These are phyloP conservation scores for Daedaleopsis sinensis DNA, from an alignment of 768 basidiomycete species.

Conservation along the genomic window DNA sequence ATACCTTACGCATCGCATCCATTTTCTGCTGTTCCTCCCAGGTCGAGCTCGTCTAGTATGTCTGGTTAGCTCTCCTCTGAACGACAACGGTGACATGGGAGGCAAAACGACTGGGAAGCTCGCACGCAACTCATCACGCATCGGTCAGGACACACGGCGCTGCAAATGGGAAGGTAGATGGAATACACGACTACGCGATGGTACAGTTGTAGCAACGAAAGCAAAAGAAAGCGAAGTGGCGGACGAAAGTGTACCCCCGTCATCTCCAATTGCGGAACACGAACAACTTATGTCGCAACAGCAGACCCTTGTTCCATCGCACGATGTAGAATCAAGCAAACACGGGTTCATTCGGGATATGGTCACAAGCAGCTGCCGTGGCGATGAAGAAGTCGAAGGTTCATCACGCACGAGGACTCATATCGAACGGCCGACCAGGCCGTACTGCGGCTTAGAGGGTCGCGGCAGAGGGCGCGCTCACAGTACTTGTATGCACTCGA, in stretches of 20 bases:
- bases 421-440: not conserved
- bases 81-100: not conserved
- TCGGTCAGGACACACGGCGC: not conserved
- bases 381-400: not conserved
- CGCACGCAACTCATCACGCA: not conserved
- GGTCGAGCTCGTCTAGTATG: constrained; percentile 63
- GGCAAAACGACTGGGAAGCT: not conserved
- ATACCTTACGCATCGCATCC: constrained; percentile 89
- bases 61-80: not conserved
- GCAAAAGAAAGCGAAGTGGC: too few species aligned
- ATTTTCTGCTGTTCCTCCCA: constrained; percentile 98
- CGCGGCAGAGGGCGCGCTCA: too few species aligned
- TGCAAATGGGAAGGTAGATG: not conserved
- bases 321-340: too few species aligned
- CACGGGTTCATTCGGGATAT: too few species aligned
- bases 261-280: too few species aligned
- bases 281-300: too few species aligned
- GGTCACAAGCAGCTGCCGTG: too few species aligned
- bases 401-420: not conserved
- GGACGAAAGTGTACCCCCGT: too few species aligned
- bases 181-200: not conserved
- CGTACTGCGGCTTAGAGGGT: too few species aligned
- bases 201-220: constrained; percentile 10
- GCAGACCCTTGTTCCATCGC: too few species aligned
- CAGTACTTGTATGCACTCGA: not conserved